Evolutionary conservation across 1,284 basidiomycete genomes (phyloP), one percentile per base, ranked within the genome.

Genomic region (Tilletia indica): DNA sequence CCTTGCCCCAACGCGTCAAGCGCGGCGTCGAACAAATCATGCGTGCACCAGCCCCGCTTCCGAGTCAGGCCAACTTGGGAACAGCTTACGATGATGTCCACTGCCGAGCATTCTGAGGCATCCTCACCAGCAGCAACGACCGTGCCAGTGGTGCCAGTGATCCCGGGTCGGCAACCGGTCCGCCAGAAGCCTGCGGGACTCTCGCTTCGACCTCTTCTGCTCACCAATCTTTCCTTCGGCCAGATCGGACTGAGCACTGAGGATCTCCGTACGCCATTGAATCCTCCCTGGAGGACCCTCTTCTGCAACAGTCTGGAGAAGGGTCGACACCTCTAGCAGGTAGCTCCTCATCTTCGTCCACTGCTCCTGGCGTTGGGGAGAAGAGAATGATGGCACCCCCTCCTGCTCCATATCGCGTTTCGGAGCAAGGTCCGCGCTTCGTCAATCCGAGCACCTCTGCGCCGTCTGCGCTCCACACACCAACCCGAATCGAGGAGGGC

Each of bases 381-480:
- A 31, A 9, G 25, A 36, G 58, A 34, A 25, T 19, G 54, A 58
- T 58, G 58, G 58, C 58, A 31, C 58, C 58, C 9, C 58, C 58
- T 21, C 58, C 58, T 34, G 58, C 58, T 34, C 58, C 58, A 14
- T 61, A 34, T 8, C 58, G 58, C 21, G 58, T 61, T 1, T 61
- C 58, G 25, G 58, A 61, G 34, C 58, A 61, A 34, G 58, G 58
- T 19, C 58, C 58, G 8, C 58, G 58, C 0, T 61, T 61, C 34
- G 58, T 31, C 25, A 14, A 36, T 38, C n/a, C 58, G 8, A 34
- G 34, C 34, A 31, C 25, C 25, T 12, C 58, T 9, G 25, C 8
- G 19, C 14, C 34, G n/a, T 31, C 21, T 2, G 25, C 58, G 58
- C 58, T 61, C 4, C 19, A 38, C 58, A 61, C 58, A 9, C 58